Evolutionary conservation across 768 basidiomycete genomes (phyloP), one percentile per base, ranked within the genome.

Genomic region (Tremella fuciformis): DNA sequence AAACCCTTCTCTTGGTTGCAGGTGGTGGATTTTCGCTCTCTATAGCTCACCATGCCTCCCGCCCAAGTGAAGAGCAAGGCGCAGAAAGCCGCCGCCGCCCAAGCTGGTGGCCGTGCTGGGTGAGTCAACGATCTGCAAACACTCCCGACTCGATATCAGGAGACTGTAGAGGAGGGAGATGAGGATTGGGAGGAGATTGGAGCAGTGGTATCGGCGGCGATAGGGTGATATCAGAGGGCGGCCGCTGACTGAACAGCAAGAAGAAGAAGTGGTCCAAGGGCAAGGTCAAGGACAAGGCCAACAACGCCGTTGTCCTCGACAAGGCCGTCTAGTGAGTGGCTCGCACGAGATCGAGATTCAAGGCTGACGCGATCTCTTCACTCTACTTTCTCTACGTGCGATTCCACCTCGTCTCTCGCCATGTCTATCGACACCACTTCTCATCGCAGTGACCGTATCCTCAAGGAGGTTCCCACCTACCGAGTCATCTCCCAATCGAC

Each of bases 231-330:
- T 2, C 2, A 54, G 11, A 16, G 41, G 34, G 11, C 16, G 50
- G 26, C 29, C 51, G 58, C 49, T 42, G 56, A 47, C 40, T 42
- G 7, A 19, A 56, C 57, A 76, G 75, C 63, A 97, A 97, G 85
- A 98, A 98, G 85, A 98, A 98, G 90, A 98, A 98, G 85, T 97
- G 93, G 93, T 96, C 91, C 71, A 98, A 98, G 85, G 96, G 96
- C 78, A 98, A 98, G 82, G 96, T 99, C 80, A 99, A 99, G 88
- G 96, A 99, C 83, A 99, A 98, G 87, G 91, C 94, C 75, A 86
- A 89, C 77, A 93, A 98, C 84, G 84, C 90, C 71, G 92, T 97
- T 79, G 82, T 86, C 69, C 86, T 94, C 75, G 94, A 98, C 84
- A 94, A 97, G 83, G 67, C 86, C 55, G 88, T 87, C 70, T 94